Percentiles rank a stretch among this genome's conserved stretches.
phyloP scores from a whole-genome alignment of 768 basidiomycete genomes.

The Boletellus ananas region DNA sequence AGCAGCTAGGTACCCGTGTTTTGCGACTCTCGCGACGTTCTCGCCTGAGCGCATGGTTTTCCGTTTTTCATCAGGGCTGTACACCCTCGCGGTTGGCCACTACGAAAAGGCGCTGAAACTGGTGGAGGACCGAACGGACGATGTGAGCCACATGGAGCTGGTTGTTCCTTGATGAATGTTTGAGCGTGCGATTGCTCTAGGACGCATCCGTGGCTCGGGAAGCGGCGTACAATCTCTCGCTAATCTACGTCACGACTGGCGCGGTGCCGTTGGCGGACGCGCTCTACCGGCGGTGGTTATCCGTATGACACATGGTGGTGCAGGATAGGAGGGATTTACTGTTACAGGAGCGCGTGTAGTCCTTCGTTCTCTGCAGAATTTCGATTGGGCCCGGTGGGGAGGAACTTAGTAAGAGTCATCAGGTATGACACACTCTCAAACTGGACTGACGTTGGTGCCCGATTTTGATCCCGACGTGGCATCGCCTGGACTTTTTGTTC shows the following conservation, averaged over 20 bases:
- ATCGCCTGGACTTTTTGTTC: not conserved
- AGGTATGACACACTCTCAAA: not conserved
- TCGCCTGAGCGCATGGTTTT: too few species aligned
- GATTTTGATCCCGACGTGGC: constrained; percentile 12
- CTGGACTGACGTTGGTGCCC: not conserved
- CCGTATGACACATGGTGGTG: constrained; percentile 43
- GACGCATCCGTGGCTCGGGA: constrained; percentile 59
- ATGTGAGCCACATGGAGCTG: constrained; percentile 28
- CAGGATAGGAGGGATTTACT: too few species aligned
- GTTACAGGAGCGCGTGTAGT: not conserved
- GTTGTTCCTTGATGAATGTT: too few species aligned
- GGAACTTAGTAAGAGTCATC: not conserved
- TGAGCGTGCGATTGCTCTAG: constrained; percentile 31
- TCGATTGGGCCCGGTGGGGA: not conserved
- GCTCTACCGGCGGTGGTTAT: constrained; percentile 79
- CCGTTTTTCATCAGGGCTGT: constrained; percentile 51
- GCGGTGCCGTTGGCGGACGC: constrained; percentile 65
- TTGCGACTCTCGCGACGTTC: not conserved
- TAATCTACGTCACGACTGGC: constrained; percentile 79
- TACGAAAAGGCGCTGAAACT: constrained; percentile 74
- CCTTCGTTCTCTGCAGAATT: constrained; percentile 4
- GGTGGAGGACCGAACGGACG: constrained; percentile 40
- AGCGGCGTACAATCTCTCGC: constrained; percentile 83
- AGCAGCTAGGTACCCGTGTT: constrained; percentile 70
- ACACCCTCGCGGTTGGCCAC: constrained; percentile 78